Percentiles rank a stretch among this genome's conserved stretches.
These are phyloP conservation scores for Tulasnella sp. DNA, from an alignment of 768 basidiomycete species.

Conservation along the genomic window DNA sequence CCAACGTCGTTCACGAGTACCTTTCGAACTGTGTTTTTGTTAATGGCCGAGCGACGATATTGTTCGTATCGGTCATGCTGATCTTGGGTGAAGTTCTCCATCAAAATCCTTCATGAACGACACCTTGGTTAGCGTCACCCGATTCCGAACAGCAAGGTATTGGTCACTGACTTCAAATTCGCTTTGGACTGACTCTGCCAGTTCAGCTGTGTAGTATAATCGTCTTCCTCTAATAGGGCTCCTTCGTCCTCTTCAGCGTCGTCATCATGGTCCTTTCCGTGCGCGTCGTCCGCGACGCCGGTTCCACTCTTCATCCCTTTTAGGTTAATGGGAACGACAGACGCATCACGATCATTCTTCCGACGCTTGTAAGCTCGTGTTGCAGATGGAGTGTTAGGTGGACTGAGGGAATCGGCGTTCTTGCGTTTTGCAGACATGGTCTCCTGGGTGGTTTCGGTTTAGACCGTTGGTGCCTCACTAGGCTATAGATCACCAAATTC, in stretches of 20 bases:
- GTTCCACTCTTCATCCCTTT: conserved; percentile 15
- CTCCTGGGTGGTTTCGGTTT: too few relatives aligned
- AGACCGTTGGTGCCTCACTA: too few relatives aligned
- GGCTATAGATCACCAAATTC: too few relatives aligned
- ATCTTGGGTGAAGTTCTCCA: conserved; percentile 72
- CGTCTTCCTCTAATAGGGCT: conserved; percentile 53
- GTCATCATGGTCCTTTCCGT: conserved; percentile 28
- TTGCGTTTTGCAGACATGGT: not conserved
- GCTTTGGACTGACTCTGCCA: conserved; percentile 84
- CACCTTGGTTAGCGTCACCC: not conserved
- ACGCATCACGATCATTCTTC: conserved; percentile 3
- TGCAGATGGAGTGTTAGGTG: conserved; percentile 1
- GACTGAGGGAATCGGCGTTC: conserved; percentile 8
- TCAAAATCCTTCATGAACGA: conserved; percentile 47
- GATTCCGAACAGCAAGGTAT: not conserved
- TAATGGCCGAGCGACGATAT: conserved; percentile 69
- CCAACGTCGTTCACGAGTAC: conserved; percentile 29
- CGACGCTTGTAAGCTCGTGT: conserved; percentile 3
- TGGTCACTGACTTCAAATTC: conserved; percentile 53
- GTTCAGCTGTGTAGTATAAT: conserved; percentile 66
- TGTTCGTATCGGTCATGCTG: conserved; percentile 87
- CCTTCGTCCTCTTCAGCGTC: conserved; percentile 68
- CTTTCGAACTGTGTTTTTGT: conserved; percentile 72
- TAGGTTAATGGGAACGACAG: conserved; percentile 4
- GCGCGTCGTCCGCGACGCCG: conserved; percentile 45